A percentile compares a stretch with the other conserved stretches of the same genome.
These are phyloP conservation scores for Pleurotus platypus DNA, from an alignment of 768 basidiomycete genomes.

Conservation along the genomic window DNA sequence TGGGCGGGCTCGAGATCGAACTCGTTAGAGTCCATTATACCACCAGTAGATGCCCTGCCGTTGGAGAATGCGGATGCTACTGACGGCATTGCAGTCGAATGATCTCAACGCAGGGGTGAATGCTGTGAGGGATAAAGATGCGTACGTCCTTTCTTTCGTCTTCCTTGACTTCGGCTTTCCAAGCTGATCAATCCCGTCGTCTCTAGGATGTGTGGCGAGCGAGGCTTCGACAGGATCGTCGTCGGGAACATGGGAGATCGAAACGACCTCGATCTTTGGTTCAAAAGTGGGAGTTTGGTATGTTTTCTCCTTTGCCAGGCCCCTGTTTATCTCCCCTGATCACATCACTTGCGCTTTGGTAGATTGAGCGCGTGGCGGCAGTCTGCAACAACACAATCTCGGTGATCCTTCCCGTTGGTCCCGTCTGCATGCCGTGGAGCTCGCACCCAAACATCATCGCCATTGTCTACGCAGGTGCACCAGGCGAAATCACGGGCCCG, in stretches of 20 bases:
- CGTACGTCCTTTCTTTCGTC: constrained; percentile 26
- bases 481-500: constrained; percentile 69
- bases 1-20: constrained; percentile 59
- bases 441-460: constrained; percentile 72
- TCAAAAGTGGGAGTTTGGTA: constrained; percentile 48
- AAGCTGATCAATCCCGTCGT: constrained; percentile 22
- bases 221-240: constrained; percentile 55
- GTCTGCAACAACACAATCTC: constrained; percentile 73
- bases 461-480: constrained; percentile 63
- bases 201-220: constrained; percentile 45
- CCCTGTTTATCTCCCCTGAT: too few relatives aligned
- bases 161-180: constrained; percentile 21
- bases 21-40: constrained; percentile 39
- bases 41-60: constrained; percentile 43
- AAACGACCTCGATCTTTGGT: constrained; percentile 59
- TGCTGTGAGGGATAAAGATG: constrained; percentile 47
- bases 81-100: constrained; percentile 42
- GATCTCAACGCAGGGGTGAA: constrained; percentile 31
- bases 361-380: constrained; percentile 51
- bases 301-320: too few relatives aligned
- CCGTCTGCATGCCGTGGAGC: constrained; percentile 60
- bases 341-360: too few relatives aligned
- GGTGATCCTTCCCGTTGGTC: constrained; percentile 60
- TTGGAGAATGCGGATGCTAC: constrained; percentile 32
- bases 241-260: constrained; percentile 61